These are phyloP conservation scores for Ceratobasidium sp. DNA, from an alignment of 1,284 basidiomycete species.

Conservation along the genomic window DNA sequence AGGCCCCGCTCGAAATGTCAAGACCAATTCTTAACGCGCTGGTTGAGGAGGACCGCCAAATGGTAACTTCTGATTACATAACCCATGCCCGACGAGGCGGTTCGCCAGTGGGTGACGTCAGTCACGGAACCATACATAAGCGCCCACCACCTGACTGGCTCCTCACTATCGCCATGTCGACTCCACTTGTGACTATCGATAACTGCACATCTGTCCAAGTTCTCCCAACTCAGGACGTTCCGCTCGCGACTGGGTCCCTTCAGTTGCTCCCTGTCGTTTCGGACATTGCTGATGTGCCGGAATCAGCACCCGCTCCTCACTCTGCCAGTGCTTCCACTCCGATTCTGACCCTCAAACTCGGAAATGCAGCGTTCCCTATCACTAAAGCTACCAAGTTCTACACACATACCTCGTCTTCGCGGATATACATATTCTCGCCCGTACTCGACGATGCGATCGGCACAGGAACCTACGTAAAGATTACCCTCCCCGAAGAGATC, in stretches of 20 bases:
- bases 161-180: slow-evolving; percentile 1
- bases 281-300: not conserved
- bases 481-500: slow-evolving; percentile 23
- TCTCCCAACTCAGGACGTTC: slow-evolving; percentile 9
- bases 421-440: slow-evolving; percentile 28
- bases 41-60: too few relatives aligned
- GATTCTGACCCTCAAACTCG: slow-evolving; percentile 25
- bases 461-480: slow-evolving; percentile 25
- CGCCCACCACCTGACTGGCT: not conserved
- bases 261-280: slow-evolving; percentile 10
- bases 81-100: too few relatives aligned
- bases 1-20: too few relatives aligned
- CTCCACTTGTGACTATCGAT: slow-evolving; percentile 2
- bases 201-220: slow-evolving; percentile 22
- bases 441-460: slow-evolving; percentile 20
- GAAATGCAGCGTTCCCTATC: slow-evolving; percentile 29
- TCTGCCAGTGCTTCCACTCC: not conserved
- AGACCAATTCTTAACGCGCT: too few relatives aligned
- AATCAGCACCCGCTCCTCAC: not conserved
- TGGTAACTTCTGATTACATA: too few relatives aligned
- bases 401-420: slow-evolving; percentile 14
- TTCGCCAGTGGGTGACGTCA: too few relatives aligned
- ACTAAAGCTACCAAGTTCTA: slow-evolving; percentile 21
- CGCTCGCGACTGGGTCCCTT: slow-evolving; percentile 17
- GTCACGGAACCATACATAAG: not conserved